phyloP scores from a whole-genome alignment of 148 eudicot species.

The Drosera capensis region DNA sequence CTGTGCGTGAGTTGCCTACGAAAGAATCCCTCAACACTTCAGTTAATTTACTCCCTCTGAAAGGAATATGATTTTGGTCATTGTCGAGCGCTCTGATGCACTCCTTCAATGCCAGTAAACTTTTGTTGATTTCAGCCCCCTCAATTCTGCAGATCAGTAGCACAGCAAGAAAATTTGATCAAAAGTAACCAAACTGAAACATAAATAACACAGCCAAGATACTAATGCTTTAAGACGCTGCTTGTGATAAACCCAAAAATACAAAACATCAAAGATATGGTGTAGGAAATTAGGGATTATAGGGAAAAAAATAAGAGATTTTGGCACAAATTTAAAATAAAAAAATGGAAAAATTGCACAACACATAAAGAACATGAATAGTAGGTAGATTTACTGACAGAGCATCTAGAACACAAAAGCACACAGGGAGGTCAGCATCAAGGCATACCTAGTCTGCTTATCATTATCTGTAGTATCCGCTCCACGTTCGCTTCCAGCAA shows the following conservation, averaged over 20 bases:
- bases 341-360: no score
- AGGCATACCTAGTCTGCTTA: conserved; percentile 77
- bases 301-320: no score
- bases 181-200: neutral
- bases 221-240: no score
- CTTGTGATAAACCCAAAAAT: no score
- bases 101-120: conserved; percentile 94
- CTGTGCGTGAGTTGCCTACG: conserved; percentile 93
- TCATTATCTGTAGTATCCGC: conserved; percentile 98
- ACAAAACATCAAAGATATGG: no score
- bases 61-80: conserved; percentile 95
- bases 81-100: conserved; percentile 98
- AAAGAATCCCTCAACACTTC: conserved; percentile 98
- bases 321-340: no score
- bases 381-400: no score
- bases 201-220: neutral
- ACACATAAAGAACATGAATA: no score
- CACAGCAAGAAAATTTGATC: neutral
- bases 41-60: conserved; percentile 95
- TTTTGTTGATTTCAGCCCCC: conserved; percentile 99
- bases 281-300: no score
- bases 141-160: conserved; percentile 42
- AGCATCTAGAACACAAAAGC: conserved; percentile 1
- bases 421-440: no score
- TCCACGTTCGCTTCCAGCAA: conserved; percentile 99